Base-by-base conservation (phyloP, 495 filamentous ascomycete species). In the Emericellopsis terricola region DNA sequence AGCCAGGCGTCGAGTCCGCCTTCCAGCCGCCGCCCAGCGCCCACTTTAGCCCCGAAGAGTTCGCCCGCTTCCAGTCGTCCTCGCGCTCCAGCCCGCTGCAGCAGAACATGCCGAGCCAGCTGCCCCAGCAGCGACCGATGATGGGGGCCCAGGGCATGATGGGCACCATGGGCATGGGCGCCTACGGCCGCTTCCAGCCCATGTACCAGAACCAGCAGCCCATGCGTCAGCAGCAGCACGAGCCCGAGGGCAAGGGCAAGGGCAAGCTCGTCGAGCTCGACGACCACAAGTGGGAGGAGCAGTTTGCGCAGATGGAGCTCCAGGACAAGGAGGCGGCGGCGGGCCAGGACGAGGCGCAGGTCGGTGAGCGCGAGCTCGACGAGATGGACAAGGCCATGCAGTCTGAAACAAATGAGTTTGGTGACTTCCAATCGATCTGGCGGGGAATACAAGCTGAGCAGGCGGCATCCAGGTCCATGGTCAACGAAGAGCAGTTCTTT, bases 261-360 rank as follows among this genome's bases (percentile, higher is more conserved):
- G 78, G 69, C 3, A 74, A 84, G 43, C 76, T 97, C 59, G 72
- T 94, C 3, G 91, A 96, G 59, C 68, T 96, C 17, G 82, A 94
- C 47, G 85, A 96, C 39, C 65, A 75, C 44, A 76, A 89, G 38
- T 99, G 91, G 89, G 89, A 96, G 57, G 77, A 78, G 39, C 85
- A 96, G 49, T 99, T 99, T 49, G 75, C 77, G 29, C 70, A 87
- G 57, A 74, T 96, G 51, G 84, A 89, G 56, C 60, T 78, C 28
- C 68, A 75, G 31, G 76, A 73, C 15, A 62, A 69, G 31, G 56
- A 69, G 44, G 34, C 49, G 18, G 57, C 64, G 33, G 55, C 60
- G 17, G 63, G 61, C 30, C 42, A 69, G 40, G 82, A 91, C 47
- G 71, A 73, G 38, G 74, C 78, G 33, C 63, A 62, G 38, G 81